Evolutionary conservation across 805 yeast genomes (phyloP).

Genomic region (Huiozyma naganishii): DNA sequence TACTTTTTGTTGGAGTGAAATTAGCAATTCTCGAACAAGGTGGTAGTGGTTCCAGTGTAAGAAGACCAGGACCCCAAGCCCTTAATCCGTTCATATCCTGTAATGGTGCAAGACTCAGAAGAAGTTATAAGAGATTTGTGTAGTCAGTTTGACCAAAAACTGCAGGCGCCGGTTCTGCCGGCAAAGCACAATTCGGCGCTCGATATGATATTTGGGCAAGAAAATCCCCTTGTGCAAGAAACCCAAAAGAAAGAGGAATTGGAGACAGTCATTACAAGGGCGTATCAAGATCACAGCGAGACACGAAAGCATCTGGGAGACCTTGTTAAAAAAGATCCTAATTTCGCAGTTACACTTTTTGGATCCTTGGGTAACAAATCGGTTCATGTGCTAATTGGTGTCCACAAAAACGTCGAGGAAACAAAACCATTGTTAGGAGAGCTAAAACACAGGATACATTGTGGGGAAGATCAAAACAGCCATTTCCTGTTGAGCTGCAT

Average conservation of each 20-base stretch:
- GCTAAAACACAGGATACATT: slow-evolving; percentile 11
- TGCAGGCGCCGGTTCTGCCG: slow-evolving; percentile 8
- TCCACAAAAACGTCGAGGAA: slow-evolving; percentile 11
- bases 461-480: slow-evolving; percentile 11
- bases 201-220: slow-evolving; percentile 7
- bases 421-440: slow-evolving; percentile 12
- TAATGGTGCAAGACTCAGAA: too few relatives aligned
- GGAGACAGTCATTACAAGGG: slow-evolving; percentile 15
- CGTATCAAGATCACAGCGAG: slow-evolving; percentile 21
- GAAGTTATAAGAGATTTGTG: slow-evolving; percentile 2
- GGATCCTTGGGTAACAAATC: slow-evolving; percentile 11
- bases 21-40: too few relatives aligned
- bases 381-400: slow-evolving; percentile 15
- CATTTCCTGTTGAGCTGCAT: slow-evolving; percentile 16
- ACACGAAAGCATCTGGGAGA: slow-evolving; percentile 11
- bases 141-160: slow-evolving; percentile 8
- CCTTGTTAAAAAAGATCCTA: slow-evolving; percentile 8
- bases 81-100: too few relatives aligned
- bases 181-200: slow-evolving; percentile 13
- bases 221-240: not conserved
- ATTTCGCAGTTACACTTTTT: slow-evolving; percentile 14
- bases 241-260: slow-evolving; percentile 4
- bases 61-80: too few relatives aligned
- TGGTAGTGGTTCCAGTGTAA: too few relatives aligned
- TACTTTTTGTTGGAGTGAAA: too few relatives aligned